phyloP scores from a whole-genome alignment of 2,329 filamentous ascomycete species.

The Chaetoscypha palmicola region DNA sequence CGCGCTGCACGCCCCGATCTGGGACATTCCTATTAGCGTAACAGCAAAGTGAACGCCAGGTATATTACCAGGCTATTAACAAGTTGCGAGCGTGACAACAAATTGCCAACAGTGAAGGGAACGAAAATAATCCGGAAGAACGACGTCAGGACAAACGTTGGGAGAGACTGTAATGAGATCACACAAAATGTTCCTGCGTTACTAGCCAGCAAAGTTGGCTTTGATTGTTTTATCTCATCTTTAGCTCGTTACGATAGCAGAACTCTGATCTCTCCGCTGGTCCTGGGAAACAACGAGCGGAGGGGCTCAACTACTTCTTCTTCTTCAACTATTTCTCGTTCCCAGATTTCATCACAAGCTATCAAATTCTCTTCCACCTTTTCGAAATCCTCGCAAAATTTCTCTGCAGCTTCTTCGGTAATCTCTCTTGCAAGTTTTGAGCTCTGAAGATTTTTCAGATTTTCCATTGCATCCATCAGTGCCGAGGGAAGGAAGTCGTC shows the following conservation, averaged over 20 bases:
- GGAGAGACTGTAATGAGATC: no score
- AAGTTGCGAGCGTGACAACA: no score
- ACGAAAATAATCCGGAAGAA: no score
- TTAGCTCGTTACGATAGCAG: conserved; percentile 28
- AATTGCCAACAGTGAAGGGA: no score
- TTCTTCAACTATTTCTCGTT: conserved; percentile 22
- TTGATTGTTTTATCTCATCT: no score
- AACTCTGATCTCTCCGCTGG: conserved; percentile 31
- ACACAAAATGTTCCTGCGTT: no score
- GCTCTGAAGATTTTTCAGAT: conserved; percentile 67
- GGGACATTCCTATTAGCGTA: no score
- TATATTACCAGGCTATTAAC: no score
- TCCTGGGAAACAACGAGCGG: conserved; percentile 29
- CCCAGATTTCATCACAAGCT: conserved; percentile 45
- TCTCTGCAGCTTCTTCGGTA: conserved; percentile 74
- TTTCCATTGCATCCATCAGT: conserved; percentile 83
- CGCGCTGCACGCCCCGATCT: no score
- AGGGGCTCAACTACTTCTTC: conserved; percentile 23
- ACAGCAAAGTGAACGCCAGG: no score
- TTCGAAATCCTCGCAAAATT: conserved; percentile 82
- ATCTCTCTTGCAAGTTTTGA: conserved; percentile 65
- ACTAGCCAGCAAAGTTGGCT: no score
- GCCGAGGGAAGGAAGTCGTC: conserved; percentile 91
- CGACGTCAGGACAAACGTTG: no score
- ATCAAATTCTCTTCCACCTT: conserved; percentile 55